Percentiles rank a stretch among this genome's conserved stretches.
phyloP scores from a whole-genome alignment of 1,284 basidiomycete species.

The Boletus smithii region DNA sequence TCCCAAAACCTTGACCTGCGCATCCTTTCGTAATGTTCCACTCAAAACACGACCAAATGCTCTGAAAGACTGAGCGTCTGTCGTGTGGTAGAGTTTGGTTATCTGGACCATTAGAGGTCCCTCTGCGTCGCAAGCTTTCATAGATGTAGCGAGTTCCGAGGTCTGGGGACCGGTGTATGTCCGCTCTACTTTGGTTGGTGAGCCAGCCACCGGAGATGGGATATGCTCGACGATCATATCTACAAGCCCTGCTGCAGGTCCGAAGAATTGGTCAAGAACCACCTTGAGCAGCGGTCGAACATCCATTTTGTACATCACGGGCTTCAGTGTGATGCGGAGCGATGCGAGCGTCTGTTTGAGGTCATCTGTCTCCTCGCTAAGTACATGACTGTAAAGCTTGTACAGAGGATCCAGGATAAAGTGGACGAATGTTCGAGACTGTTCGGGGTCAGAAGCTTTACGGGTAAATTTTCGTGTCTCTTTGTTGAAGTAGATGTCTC shows the following conservation, averaged over 20 bases:
- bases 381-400: constrained; percentile 94
- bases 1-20: constrained; percentile 91
- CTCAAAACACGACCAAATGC: constrained; percentile 95
- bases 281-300: constrained; percentile 92
- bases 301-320: constrained; percentile 97
- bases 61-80: constrained; percentile 93
- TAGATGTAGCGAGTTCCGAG: constrained; percentile 71
- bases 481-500: constrained; percentile 92
- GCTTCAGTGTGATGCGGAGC: constrained; percentile 86
- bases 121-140: constrained; percentile 80
- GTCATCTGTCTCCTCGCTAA: constrained; percentile 86
- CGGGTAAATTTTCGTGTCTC: constrained; percentile 87
- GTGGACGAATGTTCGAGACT: constrained; percentile 87
- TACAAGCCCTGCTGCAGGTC: constrained; percentile 81
- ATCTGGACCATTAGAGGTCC: constrained; percentile 93
- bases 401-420: constrained; percentile 97
- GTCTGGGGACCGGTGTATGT: constrained; percentile 87
- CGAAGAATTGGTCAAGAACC: constrained; percentile 95
- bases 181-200: constrained; percentile 73
- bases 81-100: constrained; percentile 92
- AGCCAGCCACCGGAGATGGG: constrained; percentile 76
- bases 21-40: constrained; percentile 82
- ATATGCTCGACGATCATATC: constrained; percentile 91
- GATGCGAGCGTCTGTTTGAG: constrained; percentile 79
- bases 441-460: constrained; percentile 78